Evolutionary conservation across 2,329 filamentous ascomycete genomes (phyloP), one percentile per base, ranked within the genome.

Genomic region (Penicillium janthinellum): DNA sequence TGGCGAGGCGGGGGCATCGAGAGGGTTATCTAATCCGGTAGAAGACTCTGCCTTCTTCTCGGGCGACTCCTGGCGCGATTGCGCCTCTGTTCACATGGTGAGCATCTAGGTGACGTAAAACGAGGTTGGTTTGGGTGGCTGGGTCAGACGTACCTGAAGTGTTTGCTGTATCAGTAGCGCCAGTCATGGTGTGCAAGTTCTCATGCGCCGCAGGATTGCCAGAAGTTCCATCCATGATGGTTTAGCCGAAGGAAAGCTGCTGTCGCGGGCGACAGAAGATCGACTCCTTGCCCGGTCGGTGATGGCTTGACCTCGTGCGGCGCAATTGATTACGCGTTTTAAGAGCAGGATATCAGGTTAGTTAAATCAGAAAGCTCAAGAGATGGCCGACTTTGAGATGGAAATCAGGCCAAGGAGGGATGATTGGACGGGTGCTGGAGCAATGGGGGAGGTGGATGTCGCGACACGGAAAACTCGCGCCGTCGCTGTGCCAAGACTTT

Each of bases 1-100:
- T 38, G 87, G 87, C 51, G 83, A 88, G 61, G 85, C 82, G 42
- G 88, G 87, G 58, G 87, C 87, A 79, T 92, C 87, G 67, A 89
- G 80, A n/a, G 86, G 85, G 71, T 88, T 89, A 71, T 89, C 87
- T 38, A 84, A 84, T 56, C 76, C 73, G 44, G 68, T 41, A 35
- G 57, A 54, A 39, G 70, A 65, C 56, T 75, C 70, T 48, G 47
- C 63, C 35, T 68, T 69, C 54, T 75, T 75, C 52, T 62, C 63
- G 45, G 71, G 68, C 31, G 73, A 74, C 49, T 67, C 58, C 54
- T 71, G 70, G 58, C 66, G 70, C 57, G 72, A 75, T 68, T 74
- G 74, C 59, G 73, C 71, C 60, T 63, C 69, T 72, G 59, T 60
- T 45, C 38, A 61, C 50, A 35, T 52, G 39, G 56, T 70, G 58